phyloP scores from a whole-genome alignment of 768 basidiomycete genomes.

The Mycena crocata region DNA sequence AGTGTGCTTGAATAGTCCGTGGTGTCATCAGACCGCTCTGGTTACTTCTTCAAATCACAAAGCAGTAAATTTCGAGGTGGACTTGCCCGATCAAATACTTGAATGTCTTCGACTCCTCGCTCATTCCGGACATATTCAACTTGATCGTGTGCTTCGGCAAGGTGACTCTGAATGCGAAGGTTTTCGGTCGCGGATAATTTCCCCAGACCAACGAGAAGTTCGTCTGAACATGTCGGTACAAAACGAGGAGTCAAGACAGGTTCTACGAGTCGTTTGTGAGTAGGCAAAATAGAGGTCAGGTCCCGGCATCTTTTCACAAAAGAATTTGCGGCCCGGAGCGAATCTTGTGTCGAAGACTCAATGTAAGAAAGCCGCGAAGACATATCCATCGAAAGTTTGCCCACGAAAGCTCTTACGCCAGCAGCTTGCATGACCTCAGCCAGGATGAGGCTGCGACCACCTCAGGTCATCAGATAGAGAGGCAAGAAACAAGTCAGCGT shows the following conservation, averaged over 20 bases:
- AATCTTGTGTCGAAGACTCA: slow-evolving; percentile 64
- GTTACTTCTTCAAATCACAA: slow-evolving; percentile 43
- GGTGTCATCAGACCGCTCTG: slow-evolving; percentile 72
- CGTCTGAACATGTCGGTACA: slow-evolving; percentile 87
- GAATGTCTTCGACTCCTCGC: slow-evolving; percentile 74
- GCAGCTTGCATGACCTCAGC: slow-evolving; percentile 77
- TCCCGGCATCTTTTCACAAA: slow-evolving; percentile 68
- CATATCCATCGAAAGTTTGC: slow-evolving; percentile 92
- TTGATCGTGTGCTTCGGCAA: slow-evolving; percentile 84
- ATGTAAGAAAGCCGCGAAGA: slow-evolving; percentile 78
- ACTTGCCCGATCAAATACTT: slow-evolving; percentile 77
- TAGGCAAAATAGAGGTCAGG: slow-evolving; percentile 52
- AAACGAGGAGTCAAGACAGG: slow-evolving; percentile 93
- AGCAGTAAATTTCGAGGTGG: background rate
- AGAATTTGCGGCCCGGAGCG: slow-evolving; percentile 61
- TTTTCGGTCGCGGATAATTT: slow-evolving; percentile 57
- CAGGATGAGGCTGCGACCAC: slow-evolving; percentile 71
- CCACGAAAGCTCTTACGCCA: slow-evolving; percentile 86
- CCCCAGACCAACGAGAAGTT: slow-evolving; percentile 72
- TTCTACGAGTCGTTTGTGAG: slow-evolving; percentile 67
- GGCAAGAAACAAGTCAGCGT: slow-evolving; percentile 34
- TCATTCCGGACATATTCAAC: slow-evolving; percentile 76
- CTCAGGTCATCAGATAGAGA: slow-evolving; percentile 3
- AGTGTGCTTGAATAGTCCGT: slow-evolving; percentile 87
- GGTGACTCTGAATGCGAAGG: slow-evolving; percentile 82